Conservation (phyloP, 192 early-diverging fungal species). For the Diversispora epigaea region DNA sequence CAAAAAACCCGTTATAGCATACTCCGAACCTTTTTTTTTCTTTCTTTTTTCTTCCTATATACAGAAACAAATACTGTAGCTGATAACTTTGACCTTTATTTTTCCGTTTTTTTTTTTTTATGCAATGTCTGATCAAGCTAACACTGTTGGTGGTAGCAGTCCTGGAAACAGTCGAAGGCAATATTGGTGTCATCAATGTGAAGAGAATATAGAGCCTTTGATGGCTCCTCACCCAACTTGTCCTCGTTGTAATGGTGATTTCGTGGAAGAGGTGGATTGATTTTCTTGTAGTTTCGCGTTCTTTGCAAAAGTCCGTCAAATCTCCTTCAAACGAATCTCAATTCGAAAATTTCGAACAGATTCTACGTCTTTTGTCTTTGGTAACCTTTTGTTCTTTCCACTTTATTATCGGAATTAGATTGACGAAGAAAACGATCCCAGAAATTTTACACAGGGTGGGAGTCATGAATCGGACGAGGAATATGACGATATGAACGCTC, state of each 20-base stretch:
- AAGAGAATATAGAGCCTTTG: slow-evolving; percentile 42
- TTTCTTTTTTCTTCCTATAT: too few species aligned
- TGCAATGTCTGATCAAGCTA: neutral
- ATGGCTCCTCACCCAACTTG: slow-evolving; percentile 81
- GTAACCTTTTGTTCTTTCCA: neutral
- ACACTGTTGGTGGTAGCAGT: neutral
- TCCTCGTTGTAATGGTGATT: slow-evolving; percentile 70
- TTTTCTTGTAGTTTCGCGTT: neutral
- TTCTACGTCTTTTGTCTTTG: neutral
- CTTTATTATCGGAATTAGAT: slow-evolving; percentile 34
- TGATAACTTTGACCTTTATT: too few species aligned
- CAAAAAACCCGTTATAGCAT: too few species aligned
- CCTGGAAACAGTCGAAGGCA: neutral
- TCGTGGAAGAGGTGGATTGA: slow-evolving; percentile 75
- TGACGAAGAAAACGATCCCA: slow-evolving; percentile 47
- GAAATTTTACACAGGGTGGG: slow-evolving; percentile 35
- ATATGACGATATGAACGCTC: neutral
- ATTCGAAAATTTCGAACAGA: slow-evolving; percentile 6
- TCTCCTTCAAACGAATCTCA: slow-evolving; percentile 23
- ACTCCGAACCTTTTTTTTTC: too few species aligned
- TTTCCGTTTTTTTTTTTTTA: too few species aligned
- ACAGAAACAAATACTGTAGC: too few species aligned
- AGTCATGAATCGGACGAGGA: slow-evolving; percentile 26
- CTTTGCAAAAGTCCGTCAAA: slow-evolving; percentile 24
- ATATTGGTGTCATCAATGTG: slow-evolving; percentile 34